Percentiles rank a stretch among this genome's conserved stretches.
These are phyloP conservation scores for Tephrocybe sp. DNA, from an alignment of 768 basidiomycete genomes.

Conservation along the genomic window DNA sequence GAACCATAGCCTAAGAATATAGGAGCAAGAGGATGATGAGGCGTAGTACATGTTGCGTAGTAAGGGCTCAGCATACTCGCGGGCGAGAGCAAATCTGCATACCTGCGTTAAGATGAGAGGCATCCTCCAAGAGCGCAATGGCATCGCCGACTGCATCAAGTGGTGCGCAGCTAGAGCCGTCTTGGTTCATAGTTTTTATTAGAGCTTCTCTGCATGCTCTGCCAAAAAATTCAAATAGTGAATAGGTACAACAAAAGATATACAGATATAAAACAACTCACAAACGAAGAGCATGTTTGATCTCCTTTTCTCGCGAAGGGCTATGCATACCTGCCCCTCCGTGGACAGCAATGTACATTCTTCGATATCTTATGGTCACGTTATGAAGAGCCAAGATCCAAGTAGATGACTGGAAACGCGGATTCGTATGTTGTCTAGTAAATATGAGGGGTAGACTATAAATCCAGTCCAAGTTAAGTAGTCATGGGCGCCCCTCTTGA, in stretches of 20 bases:
- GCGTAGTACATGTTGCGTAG: not conserved
- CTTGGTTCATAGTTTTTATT: slow-evolving; percentile 4
- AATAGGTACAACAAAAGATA: not conserved
- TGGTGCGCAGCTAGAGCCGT: slow-evolving; percentile 20
- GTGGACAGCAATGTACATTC: slow-evolving; percentile 59
- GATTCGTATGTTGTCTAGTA: too few relatives aligned
- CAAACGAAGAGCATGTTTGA: slow-evolving; percentile 58
- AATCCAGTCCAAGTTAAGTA: too few relatives aligned
- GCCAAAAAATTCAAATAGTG: not conserved
- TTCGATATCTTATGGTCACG: slow-evolving; percentile 16
- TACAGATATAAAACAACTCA: slow-evolving; percentile 24
- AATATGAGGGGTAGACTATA: too few relatives aligned
- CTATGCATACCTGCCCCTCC: slow-evolving; percentile 76
- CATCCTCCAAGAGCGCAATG: slow-evolving; percentile 61
- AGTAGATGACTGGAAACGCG: too few relatives aligned
- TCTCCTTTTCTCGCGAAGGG: slow-evolving; percentile 39
- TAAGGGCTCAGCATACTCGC: not conserved
- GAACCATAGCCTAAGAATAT: slow-evolving; percentile 60
- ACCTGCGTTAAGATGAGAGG: slow-evolving; percentile 73
- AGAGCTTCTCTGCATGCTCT: slow-evolving; percentile 56
- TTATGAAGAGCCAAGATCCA: too few relatives aligned
- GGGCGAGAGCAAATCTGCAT: not conserved
- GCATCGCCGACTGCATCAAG: slow-evolving; percentile 50
- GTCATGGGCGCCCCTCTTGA: too few relatives aligned
- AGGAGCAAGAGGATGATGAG: not conserved